Base-by-base conservation (phyloP, 306 rosid species). In the Citrullus colocynthis region DNA sequence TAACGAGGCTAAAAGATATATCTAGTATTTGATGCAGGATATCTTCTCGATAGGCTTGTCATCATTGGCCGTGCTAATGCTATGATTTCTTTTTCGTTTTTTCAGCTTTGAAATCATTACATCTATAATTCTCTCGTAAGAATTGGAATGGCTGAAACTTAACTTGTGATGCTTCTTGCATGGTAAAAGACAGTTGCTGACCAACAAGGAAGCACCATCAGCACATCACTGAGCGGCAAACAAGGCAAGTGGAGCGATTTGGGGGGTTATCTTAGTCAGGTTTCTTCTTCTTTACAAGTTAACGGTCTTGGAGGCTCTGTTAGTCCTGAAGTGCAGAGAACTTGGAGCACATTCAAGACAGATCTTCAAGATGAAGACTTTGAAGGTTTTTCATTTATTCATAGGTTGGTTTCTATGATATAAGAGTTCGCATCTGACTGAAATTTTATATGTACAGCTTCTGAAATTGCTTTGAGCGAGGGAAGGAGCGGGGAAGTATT, bases 321-420 rank as follows among this genome's bases (percentile, higher is more conserved):
- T 59, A 51, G 82, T 78, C 87, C 86, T 54, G 91, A 89, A 80
- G 82, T 16, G 41, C 89, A 90, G 97, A 86, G 85, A 86, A 86
- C 86, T 72, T 96, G 98, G 99, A 80, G 82, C 79, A 78, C 71
- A 81, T 87, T 86, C 82, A 84, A 91, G 81, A 90, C 80, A 82
- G 97, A 89, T 28, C 80, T 51, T 78, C 81, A 87, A 39, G 77
- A 83, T 37, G 73, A 52, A 71, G 84, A 85, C 58, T 89, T 89
- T 73, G 87, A 88, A 88, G 99, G 99, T 92, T 76, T 69, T 88
- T 44, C 63, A 60, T 78, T 78, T 48, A 48, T 52, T 52, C 57
- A 5, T 52, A 5, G 2, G 57, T 16, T 52, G 74, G 36, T 60
- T 18, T 49, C 81, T 55, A 21, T 57, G 72, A 74, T 65, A 37